These are phyloP conservation scores for Teratosphaeria destructans DNA, from an alignment of 2,329 filamentous ascomycete genomes.

Conservation along the genomic window DNA sequence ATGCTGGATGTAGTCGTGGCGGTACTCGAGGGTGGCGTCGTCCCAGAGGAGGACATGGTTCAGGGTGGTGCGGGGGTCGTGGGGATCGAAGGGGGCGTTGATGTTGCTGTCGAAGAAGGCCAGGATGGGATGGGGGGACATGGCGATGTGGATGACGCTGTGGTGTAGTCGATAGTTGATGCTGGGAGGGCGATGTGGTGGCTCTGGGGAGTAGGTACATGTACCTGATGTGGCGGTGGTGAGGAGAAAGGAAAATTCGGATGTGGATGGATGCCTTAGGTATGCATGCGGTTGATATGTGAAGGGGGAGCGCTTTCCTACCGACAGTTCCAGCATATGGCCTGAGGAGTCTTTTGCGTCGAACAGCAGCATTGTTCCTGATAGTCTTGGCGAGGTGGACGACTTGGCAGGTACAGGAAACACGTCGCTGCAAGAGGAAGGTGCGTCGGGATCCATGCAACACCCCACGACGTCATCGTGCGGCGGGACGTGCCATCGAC, in stretches of 20 bases:
- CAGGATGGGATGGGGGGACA: conserved; percentile 15
- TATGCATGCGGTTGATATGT: background rate
- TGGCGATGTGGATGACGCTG: background rate
- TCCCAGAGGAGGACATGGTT: conserved; percentile 36
- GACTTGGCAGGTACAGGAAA: background rate
- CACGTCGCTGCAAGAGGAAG: background rate
- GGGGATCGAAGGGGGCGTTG: conserved; percentile 23
- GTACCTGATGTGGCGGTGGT: background rate
- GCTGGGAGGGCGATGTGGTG: background rate
- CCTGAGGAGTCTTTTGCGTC: too few relatives aligned
- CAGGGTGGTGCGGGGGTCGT: conserved; percentile 30
- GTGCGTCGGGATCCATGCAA: background rate
- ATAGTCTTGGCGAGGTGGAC: background rate
- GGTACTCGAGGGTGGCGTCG: conserved; percentile 30
- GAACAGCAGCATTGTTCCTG: too few relatives aligned
- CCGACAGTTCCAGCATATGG: background rate
- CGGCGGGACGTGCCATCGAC: background rate
- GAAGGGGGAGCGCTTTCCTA: background rate
- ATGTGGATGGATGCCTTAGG: background rate
- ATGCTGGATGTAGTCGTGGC: conserved; percentile 47
- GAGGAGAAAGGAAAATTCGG: background rate
- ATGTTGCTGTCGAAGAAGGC: conserved; percentile 38
- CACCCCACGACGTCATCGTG: background rate
- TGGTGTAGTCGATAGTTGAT: background rate
- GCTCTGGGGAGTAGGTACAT: background rate